Evolutionary conservation across 495 filamentous ascomycete genomes (phyloP).

Genomic region (Penicillium angulare): DNA sequence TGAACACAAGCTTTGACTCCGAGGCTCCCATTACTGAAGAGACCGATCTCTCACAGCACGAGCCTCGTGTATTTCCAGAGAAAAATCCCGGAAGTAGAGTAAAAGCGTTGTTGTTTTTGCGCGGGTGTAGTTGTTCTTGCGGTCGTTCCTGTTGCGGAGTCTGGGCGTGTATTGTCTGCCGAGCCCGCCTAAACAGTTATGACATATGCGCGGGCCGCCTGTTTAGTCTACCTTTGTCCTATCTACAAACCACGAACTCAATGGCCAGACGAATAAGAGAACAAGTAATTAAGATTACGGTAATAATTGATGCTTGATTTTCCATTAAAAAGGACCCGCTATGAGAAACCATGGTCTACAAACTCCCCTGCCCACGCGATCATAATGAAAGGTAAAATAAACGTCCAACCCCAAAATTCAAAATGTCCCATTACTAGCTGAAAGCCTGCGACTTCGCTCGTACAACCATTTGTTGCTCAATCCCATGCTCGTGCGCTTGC

Average conservation of each 20-base stretch:
- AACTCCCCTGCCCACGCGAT: conserved; percentile 11
- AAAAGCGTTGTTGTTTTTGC: conserved; percentile 5
- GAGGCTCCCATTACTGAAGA: conserved; percentile 82
- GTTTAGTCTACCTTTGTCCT: neutral
- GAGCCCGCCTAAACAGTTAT: conserved; percentile 1
- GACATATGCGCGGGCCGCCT: neutral
- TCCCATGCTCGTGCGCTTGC: conserved; percentile 66
- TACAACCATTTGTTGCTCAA: conserved; percentile 93
- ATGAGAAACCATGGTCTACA: conserved; percentile 3
- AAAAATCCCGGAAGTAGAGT: neutral
- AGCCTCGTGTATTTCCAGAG: conserved; percentile 28
- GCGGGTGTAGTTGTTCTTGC: conserved; percentile 12
- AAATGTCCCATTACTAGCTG: conserved; percentile 40
- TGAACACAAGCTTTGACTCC: conserved; percentile 99
- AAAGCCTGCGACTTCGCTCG: conserved; percentile 59
- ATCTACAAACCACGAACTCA: neutral
- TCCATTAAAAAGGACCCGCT: conserved; percentile 2
- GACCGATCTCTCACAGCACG: conserved; percentile 21
- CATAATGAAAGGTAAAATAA: conserved; percentile 3
- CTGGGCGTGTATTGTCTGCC: conserved; percentile 7
- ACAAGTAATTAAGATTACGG: neutral
- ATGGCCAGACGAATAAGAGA: neutral
- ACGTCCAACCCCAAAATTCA: conserved; percentile 17
- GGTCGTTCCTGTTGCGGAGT: conserved; percentile 21
- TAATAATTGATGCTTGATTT: neutral